Conservation (phyloP, 768 basidiomycete genomes). For the Boletellus emodensis region DNA sequence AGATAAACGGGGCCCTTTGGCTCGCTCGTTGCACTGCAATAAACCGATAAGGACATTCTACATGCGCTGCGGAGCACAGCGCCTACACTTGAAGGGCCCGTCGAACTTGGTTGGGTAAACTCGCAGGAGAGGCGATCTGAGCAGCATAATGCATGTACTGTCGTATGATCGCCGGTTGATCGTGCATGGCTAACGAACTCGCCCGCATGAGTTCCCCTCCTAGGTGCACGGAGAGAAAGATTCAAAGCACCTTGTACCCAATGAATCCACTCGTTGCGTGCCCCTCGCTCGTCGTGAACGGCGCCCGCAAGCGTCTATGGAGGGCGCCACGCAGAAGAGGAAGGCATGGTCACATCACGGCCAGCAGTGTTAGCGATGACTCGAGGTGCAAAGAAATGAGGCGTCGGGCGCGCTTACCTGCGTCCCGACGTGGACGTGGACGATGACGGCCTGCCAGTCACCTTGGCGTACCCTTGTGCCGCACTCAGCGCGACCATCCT, state of each 20-base stretch:
- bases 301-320: no score
- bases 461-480: no score
- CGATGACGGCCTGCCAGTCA: no score
- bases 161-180: slow-evolving; percentile 65
- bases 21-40: slow-evolving; percentile 55
- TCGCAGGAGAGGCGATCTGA: slow-evolving; percentile 54
- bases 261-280: slow-evolving; percentile 71
- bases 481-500: no score
- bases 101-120: slow-evolving; percentile 46
- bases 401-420: no score
- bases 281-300: slow-evolving; percentile 4
- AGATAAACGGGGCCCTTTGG: slow-evolving; percentile 74
- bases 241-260: slow-evolving; percentile 57
- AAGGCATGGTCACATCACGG: no score
- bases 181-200: slow-evolving; percentile 51
- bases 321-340: no score
- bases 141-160: slow-evolving; percentile 71
- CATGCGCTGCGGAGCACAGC: background rate
- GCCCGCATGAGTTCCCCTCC: no score
- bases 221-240: background rate
- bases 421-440: no score
- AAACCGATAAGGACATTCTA: background rate
- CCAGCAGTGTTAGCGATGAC: no score
- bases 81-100: slow-evolving; percentile 63
- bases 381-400: no score